A percentile compares a stretch with the other conserved stretches of the same genome.
These are phyloP conservation scores for Babesia bovis DNA, from an alignment of 169 alveolate genomes.

Conservation along the genomic window DNA sequence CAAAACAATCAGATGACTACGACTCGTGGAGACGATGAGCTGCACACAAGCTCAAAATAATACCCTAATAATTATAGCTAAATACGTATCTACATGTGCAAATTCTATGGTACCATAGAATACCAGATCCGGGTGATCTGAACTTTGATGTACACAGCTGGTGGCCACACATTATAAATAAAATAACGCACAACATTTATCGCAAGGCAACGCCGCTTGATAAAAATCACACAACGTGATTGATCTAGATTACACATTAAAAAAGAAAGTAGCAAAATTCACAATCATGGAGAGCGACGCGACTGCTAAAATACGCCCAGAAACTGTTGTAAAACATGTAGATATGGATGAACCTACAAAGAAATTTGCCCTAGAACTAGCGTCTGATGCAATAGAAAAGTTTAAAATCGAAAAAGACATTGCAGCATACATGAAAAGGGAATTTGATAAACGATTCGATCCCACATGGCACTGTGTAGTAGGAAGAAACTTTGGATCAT, in stretches of 20 bases:
- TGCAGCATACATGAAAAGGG: constrained; percentile 98
- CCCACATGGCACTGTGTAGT: constrained; percentile 99
- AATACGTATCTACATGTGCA: background rate
- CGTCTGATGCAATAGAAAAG: constrained; percentile 97
- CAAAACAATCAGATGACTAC: background rate
- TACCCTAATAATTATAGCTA: background rate
- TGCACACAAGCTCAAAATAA: background rate
- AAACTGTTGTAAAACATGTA: constrained; percentile 90
- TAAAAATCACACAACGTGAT: too few species aligned
- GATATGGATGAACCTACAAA: constrained; percentile 99
- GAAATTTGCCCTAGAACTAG: constrained; percentile 97
- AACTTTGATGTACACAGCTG: background rate
- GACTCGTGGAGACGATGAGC: constrained; percentile 39
- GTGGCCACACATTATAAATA: background rate
- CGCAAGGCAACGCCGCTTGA: background rate
- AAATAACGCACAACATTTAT: background rate
- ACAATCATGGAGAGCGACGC: constrained; percentile 11
- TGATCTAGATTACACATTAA: background rate
- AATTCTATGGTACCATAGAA: background rate
- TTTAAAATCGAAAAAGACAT: constrained; percentile 93
- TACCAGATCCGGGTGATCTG: background rate
- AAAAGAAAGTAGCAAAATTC: background rate
- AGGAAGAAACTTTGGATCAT: constrained; percentile 98
- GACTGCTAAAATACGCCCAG: constrained; percentile 17
- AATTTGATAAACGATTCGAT: constrained; percentile 96